Evolutionary conservation across 129 eudicot species (phyloP).

Genomic region (Flaveria sonorensis): DNA sequence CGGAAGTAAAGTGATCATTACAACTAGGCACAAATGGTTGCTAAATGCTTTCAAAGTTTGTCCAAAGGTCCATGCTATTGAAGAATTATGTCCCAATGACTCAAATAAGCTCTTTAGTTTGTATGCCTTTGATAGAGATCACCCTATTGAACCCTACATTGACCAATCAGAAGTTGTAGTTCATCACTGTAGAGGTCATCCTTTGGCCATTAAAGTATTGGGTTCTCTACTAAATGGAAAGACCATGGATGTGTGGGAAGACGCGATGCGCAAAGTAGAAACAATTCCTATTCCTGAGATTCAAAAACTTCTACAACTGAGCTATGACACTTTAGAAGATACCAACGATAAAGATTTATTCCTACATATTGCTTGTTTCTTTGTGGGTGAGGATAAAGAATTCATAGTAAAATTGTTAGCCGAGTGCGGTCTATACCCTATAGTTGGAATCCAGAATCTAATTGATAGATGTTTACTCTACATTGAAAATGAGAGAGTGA

Average conservation of each 20-base stretch:
- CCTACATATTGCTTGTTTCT: conserved; percentile 33
- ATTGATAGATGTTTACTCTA: conserved; percentile 30
- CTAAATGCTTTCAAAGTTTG: not conserved
- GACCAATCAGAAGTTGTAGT: not conserved
- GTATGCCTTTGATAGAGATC: conserved; percentile 38
- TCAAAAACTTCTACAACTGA: conserved; percentile 20
- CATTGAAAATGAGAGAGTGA: conserved; percentile 10
- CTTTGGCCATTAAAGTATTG: conserved; percentile 41
- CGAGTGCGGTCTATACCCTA: conserved; percentile 16
- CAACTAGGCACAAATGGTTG: conserved; percentile 8
- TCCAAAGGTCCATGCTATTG: not conserved
- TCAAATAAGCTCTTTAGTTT: conserved; percentile 38
- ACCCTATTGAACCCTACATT: conserved; percentile 25
- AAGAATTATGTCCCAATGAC: not conserved
- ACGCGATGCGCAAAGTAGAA: conserved; percentile 26
- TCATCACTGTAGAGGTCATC: conserved; percentile 37
- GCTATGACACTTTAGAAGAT: conserved; percentile 36
- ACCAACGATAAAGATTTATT: conserved; percentile 21
- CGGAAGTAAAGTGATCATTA: conserved; percentile 36
- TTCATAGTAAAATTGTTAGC: conserved; percentile 15
- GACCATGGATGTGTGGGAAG: conserved; percentile 29
- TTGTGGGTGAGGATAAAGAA: conserved; percentile 28
- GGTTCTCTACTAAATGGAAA: conserved; percentile 16
- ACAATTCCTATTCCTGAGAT: conserved; percentile 24
- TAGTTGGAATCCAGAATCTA: conserved; percentile 28